phyloP scores from a whole-genome alignment of 2,329 filamentous ascomycete genomes.

The Neofusicoccum laricinum region DNA sequence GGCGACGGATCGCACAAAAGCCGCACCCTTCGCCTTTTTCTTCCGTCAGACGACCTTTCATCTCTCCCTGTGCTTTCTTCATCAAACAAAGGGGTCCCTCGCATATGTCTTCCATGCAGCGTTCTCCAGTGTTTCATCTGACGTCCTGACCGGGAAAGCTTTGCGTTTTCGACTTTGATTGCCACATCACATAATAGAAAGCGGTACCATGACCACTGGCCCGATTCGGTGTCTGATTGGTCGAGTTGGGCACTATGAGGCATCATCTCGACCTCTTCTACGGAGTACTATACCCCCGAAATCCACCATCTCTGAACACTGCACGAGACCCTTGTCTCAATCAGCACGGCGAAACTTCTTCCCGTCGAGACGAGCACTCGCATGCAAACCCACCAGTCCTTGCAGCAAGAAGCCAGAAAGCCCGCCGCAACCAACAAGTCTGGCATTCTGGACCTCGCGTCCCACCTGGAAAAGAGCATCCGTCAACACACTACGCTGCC shows the following conservation, averaged over 20 bases:
- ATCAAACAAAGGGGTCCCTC: background rate
- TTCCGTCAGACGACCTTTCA: background rate
- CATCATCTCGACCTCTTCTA: background rate
- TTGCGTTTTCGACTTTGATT: too few relatives aligned
- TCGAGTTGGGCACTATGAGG: background rate
- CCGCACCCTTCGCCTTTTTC: background rate
- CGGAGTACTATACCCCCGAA: too few relatives aligned
- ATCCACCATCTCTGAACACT: too few relatives aligned
- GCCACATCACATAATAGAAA: too few relatives aligned
- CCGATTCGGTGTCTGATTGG: too few relatives aligned
- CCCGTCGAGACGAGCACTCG: background rate
- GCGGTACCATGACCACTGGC: too few relatives aligned
- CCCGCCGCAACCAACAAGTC: background rate
- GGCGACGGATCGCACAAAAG: conserved; percentile 1
- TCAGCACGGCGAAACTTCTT: background rate
- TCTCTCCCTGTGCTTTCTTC: background rate
- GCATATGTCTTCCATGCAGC: too few relatives aligned
- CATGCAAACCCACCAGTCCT: background rate
- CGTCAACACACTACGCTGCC: conserved; percentile 55
- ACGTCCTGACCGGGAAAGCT: too few relatives aligned
- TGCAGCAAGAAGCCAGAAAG: background rate
- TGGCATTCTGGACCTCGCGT: conserved; percentile 36
- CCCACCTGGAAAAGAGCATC: conserved; percentile 49
- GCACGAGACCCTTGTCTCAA: background rate
- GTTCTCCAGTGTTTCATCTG: too few relatives aligned